Evolutionary conservation across 495 filamentous ascomycete species (phyloP).

Genomic region (Talaromyces adpressus): DNA sequence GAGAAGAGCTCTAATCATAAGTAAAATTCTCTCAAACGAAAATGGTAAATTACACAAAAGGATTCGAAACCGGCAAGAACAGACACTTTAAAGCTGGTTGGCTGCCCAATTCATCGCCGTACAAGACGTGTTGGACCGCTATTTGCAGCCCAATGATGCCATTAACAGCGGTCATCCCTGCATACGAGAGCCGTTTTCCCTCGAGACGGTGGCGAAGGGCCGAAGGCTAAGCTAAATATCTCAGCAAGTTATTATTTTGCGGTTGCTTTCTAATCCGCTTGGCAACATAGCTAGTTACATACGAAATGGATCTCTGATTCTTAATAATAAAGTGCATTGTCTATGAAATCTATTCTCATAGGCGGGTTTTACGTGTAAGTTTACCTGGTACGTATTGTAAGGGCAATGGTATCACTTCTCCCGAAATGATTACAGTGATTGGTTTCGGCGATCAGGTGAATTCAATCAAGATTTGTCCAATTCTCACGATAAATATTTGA

Average conservation of each 20-base stretch:
- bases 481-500: neutral
- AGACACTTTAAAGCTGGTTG: slow-evolving; percentile 3
- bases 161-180: slow-evolving; percentile 9
- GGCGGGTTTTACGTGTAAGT: neutral
- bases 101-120: slow-evolving; percentile 4
- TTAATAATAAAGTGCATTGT: too few relatives aligned
- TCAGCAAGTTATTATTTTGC: neutral
- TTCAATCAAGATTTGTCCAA: neutral
- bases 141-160: slow-evolving; percentile 10
- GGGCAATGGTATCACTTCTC: neutral
- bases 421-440: neutral
- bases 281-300: neutral
- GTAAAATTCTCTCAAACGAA: neutral
- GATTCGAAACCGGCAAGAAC: neutral
- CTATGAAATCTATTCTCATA: too few relatives aligned
- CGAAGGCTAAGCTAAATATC: neutral
- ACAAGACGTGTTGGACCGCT: slow-evolving; percentile 7
- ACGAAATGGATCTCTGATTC: neutral
- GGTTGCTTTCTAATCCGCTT: neutral
- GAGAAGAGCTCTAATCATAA: neutral
- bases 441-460: neutral
- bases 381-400: neutral
- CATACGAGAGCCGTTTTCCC: neutral
- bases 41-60: neutral
- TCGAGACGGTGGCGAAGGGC: neutral